A percentile compares a stretch with the other conserved stretches of the same genome.
Conservation (phyloP, 805 yeast species). For the Zygotorulaspora chibaensis region DNA sequence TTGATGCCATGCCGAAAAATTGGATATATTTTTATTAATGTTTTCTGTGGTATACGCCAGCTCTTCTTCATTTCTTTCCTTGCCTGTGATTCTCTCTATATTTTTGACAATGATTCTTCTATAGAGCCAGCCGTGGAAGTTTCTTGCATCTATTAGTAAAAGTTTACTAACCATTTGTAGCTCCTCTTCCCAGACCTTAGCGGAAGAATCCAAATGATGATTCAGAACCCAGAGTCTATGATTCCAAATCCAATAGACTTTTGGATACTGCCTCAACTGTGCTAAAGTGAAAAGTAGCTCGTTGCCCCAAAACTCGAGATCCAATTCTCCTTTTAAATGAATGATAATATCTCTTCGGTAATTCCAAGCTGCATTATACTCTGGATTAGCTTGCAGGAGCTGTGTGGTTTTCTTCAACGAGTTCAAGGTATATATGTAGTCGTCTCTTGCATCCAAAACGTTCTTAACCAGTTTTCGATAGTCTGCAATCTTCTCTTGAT, state of each 20-base stretch:
- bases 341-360: conserved; percentile 68
- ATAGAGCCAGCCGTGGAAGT: conserved; percentile 95
- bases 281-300: conserved; percentile 62
- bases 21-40: conserved; percentile 80
- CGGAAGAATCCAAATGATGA: conserved; percentile 41
- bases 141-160: conserved; percentile 69
- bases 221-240: conserved; percentile 82
- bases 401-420: conserved; percentile 52
- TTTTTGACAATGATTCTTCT: conserved; percentile 62
- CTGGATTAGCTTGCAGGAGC: conserved; percentile 69
- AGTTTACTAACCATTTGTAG: conserved; percentile 63
- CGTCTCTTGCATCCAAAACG: conserved; percentile 39
- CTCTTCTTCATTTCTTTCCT: conserved; percentile 45
- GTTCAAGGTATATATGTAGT: conserved; percentile 32
- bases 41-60: conserved; percentile 71
- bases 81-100: conserved; percentile 21
- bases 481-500: conserved; percentile 52
- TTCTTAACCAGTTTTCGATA: conserved; percentile 46
- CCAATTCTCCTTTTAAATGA: conserved; percentile 19
- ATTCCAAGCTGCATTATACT: conserved; percentile 87
- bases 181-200: conserved; percentile 63
- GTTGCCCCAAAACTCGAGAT: conserved; percentile 36
- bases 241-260: conserved; percentile 96
- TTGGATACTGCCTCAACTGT: conserved; percentile 65
- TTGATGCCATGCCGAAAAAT: conserved; percentile 95